A percentile compares a stretch with the other conserved stretches of the same genome.
Conservation (phyloP, 306 rosid genomes). For the Fragaria iinumae region DNA sequence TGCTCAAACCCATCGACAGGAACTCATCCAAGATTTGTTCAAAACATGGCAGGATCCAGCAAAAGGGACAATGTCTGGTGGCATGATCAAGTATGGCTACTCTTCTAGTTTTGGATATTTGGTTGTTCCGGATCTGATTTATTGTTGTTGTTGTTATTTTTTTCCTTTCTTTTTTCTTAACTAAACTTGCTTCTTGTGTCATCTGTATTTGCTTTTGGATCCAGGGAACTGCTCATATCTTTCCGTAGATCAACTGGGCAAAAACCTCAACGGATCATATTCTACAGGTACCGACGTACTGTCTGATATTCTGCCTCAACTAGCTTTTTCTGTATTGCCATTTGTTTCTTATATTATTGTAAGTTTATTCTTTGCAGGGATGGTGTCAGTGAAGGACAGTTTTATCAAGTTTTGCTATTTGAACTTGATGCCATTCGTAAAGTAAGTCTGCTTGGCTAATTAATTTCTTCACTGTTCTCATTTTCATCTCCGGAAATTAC, state of each 20-base stretch:
- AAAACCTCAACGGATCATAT: conserved; percentile 90
- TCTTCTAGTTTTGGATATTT: conserved; percentile 2
- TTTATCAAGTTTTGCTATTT: conserved; percentile 69
- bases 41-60: conserved; percentile 78
- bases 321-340: background rate
- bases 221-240: conserved; percentile 95
- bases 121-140: background rate
- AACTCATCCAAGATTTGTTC: conserved; percentile 72
- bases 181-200: background rate
- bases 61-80: conserved; percentile 65
- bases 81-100: conserved; percentile 67
- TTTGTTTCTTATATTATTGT: background rate
- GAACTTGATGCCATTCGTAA: conserved; percentile 78
- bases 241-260: conserved; percentile 97
- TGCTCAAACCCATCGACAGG: conserved; percentile 78
- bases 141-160: background rate
- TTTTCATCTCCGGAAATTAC: background rate
- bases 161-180: background rate
- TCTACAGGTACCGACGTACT: conserved; percentile 52
- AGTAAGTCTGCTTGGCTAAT: conserved; percentile 30
- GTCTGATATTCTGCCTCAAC: background rate
- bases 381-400: conserved; percentile 84
- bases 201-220: background rate
- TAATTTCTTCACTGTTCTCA: background rate
- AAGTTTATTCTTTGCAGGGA: conserved; percentile 51